Evolutionary conservation across 2,329 filamentous ascomycete genomes (phyloP), one percentile per base, ranked within the genome.

Genomic region (Cercospora janseana): DNA sequence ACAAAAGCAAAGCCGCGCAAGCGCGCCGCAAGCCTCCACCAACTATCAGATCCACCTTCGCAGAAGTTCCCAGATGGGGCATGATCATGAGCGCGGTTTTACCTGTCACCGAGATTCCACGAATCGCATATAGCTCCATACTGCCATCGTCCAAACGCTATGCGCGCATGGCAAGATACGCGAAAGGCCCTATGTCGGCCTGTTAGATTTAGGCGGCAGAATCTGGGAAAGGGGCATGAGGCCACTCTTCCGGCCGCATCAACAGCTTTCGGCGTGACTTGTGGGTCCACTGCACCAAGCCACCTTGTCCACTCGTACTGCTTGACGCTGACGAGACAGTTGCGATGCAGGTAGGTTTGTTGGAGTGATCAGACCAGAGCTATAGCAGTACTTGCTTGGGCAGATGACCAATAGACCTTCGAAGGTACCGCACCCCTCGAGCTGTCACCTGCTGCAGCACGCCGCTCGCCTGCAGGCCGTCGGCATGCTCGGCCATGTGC

Each of bases 361-460:
- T 46, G 28, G 21, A 23, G n/a, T n/a, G n/a, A n/a, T n/a, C n/a
- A n/a, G n/a, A 35, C 29, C 13, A 46, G 29, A 7, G 21, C 43
- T 46, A 46, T 37, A 21, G n/a, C 28, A 18, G 29, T 34, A 34
- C 24, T 29, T 34, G 28, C 41, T 31, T 10, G 13, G 16, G 27
- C 18, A 18, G 18, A 13, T 35, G 13, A 32, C 29, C 43, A 35
- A 12, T 18, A 35, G 13, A 31, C 20, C 31, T 32, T 31, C 13
- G 20, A 46, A 32, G 18, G 26, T 46, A 5, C 26, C 16, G 35
- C 32, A 29, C 41, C n/a, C n/a, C n/a, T n/a, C n/a, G n/a, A n/a
- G n/a, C n/a, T n/a, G n/a, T n/a, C n/a, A n/a, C 23, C 18, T 21
- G 27, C 41, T 44, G 32, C 32, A 44, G 41, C 41, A 44, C 41